Evolutionary conservation across 805 yeast genomes (phyloP).

Genomic region (Kuraishia piskuri): DNA sequence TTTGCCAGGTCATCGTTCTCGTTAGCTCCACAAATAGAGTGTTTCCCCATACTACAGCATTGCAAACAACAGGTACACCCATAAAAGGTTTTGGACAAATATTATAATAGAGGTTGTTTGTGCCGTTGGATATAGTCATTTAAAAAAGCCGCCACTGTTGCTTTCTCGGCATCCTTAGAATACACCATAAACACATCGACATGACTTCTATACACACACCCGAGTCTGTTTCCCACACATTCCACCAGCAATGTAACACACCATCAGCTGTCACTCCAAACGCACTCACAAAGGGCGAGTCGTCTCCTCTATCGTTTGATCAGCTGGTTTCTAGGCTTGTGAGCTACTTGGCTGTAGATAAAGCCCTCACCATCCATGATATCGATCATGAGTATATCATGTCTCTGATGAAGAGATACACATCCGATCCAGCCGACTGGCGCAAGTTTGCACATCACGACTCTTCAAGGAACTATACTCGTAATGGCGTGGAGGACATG

Average conservation of each 20-base stretch:
- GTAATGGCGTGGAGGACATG: conserved; percentile 71
- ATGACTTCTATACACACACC: conserved; percentile 1
- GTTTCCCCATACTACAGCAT: too few species aligned
- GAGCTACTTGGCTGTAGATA: neutral
- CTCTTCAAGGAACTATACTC: conserved; percentile 38
- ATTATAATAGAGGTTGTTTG: too few species aligned
- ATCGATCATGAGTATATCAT: conserved; percentile 42
- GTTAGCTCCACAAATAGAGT: too few species aligned
- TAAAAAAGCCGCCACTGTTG: too few species aligned
- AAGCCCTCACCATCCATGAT: conserved; percentile 21
- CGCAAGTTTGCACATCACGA: conserved; percentile 46
- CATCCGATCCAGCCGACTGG: conserved; percentile 48
- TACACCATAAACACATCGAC: neutral
- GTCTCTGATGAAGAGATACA: conserved; percentile 37
- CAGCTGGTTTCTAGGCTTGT: neutral
- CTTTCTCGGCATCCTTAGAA: neutral
- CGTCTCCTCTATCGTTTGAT: neutral
- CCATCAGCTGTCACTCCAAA: neutral
- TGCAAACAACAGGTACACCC: too few species aligned
- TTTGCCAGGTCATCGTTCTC: too few species aligned
- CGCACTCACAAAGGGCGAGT: neutral
- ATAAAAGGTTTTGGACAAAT: too few species aligned
- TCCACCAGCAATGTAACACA: neutral
- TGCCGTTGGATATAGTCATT: too few species aligned
- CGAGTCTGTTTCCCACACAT: neutral